Percentiles rank a stretch among this genome's conserved stretches.
phyloP scores from a whole-genome alignment of 2,329 filamentous ascomycete genomes.

The Colletotrichum sp. region DNA sequence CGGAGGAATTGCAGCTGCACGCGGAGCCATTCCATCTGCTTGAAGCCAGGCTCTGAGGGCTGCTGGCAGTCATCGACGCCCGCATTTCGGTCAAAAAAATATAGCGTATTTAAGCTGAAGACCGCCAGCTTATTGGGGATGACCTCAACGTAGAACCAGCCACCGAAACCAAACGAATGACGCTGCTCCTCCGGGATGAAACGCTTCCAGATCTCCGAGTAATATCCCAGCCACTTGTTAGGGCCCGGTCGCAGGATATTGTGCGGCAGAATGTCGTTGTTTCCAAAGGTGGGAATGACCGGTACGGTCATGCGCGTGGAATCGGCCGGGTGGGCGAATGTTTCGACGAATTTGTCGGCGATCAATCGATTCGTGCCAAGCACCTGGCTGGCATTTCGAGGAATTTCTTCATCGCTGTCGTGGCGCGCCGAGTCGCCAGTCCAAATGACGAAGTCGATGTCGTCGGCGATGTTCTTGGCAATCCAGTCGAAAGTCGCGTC shows the following conservation, averaged over 20 bases:
- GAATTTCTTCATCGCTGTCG: slow-evolving; percentile 83
- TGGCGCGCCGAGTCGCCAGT: slow-evolving; percentile 90
- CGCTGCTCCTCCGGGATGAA: slow-evolving; percentile 94
- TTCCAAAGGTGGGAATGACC: slow-evolving; percentile 89
- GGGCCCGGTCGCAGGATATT: slow-evolving; percentile 89
- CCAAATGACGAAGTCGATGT: slow-evolving; percentile 91
- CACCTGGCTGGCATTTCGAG: slow-evolving; percentile 79
- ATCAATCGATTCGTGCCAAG: slow-evolving; percentile 77
- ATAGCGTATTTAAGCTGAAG: slow-evolving; percentile 94
- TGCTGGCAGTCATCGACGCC: slow-evolving; percentile 88
- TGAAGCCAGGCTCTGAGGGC: slow-evolving; percentile 84
- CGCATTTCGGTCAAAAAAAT: slow-evolving; percentile 92
- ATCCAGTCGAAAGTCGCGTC: slow-evolving; percentile 95
- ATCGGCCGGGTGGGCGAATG: slow-evolving; percentile 65
- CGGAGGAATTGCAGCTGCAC: slow-evolving; percentile 87
- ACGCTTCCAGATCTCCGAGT: slow-evolving; percentile 77
- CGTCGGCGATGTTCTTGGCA: slow-evolving; percentile 73
- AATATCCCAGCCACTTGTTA: slow-evolving; percentile 82
- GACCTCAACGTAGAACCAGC: slow-evolving; percentile 94
- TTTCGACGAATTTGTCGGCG: slow-evolving; percentile 75
- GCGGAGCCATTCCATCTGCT: slow-evolving; percentile 95
- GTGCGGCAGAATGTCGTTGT: slow-evolving; percentile 97
- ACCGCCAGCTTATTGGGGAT: slow-evolving; percentile 85
- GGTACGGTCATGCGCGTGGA: slow-evolving; percentile 73
- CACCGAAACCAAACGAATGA: slow-evolving; percentile 89